These are phyloP conservation scores for Capronia coronata DNA, from an alignment of 2,329 filamentous ascomycete species.

Conservation along the genomic window DNA sequence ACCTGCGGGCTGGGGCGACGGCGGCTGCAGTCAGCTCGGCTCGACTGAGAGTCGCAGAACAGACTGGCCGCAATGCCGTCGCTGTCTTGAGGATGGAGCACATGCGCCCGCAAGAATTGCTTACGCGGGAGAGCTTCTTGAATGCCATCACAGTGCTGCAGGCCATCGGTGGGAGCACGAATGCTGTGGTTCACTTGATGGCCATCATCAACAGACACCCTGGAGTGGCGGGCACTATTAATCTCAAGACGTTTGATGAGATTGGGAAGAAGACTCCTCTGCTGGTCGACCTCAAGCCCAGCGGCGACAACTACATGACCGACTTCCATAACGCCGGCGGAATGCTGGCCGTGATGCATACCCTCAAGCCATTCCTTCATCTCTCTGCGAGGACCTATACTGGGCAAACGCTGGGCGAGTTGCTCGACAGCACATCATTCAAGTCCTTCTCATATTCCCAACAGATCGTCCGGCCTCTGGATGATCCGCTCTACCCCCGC, in stretches of 20 bases:
- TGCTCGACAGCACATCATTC: slow-evolving; percentile 41
- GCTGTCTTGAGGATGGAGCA: slow-evolving; percentile 40
- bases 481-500: slow-evolving; percentile 40
- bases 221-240: slow-evolving; percentile 40
- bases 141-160: slow-evolving; percentile 52
- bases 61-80: slow-evolving; percentile 48
- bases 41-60: slow-evolving; percentile 48
- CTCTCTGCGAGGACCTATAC: slow-evolving; percentile 43
- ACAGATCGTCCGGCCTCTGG: slow-evolving; percentile 41
- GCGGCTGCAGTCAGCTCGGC: slow-evolving; percentile 50
- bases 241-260: slow-evolving; percentile 43
- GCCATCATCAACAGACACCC: slow-evolving; percentile 52
- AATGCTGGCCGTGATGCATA: slow-evolving; percentile 45
- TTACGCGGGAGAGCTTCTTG: slow-evolving; percentile 51
- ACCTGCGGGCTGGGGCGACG: slow-evolving; percentile 44
- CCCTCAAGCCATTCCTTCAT: slow-evolving; percentile 42
- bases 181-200: slow-evolving; percentile 51
- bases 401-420: slow-evolving; percentile 44
- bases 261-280: slow-evolving; percentile 45
- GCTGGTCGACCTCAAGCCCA: slow-evolving; percentile 48
- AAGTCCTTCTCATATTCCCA: slow-evolving; percentile 38
- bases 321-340: slow-evolving; percentile 51
- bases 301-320: slow-evolving; percentile 50
- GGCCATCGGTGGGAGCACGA: slow-evolving; percentile 52
- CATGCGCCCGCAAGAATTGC: slow-evolving; percentile 48